Base-by-base conservation (phyloP, 2,329 filamentous ascomycete genomes). In the Allantophomopsis lycopodina region DNA sequence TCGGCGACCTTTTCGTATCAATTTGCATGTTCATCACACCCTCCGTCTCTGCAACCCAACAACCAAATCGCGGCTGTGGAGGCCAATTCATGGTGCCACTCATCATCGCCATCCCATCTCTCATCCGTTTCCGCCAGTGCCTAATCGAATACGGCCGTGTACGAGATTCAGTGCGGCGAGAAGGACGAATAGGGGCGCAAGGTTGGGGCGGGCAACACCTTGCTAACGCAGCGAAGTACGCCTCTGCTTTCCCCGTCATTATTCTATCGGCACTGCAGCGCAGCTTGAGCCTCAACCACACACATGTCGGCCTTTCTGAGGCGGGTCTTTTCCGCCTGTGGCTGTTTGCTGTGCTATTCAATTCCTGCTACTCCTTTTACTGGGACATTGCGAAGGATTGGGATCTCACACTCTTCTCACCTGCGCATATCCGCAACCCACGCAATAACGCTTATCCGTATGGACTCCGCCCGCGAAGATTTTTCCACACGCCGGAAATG, bases 331-430 rank as follows among this genome's bases (percentile, higher is more conserved):
- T 74, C 56, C 65, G 64, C 32, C 63, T 65, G 36, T 91, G 85
- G 79, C 64, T 93, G 21, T 60, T 71, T 30, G 81, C 81, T 34
- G 82, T 85, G 21, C 64, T 86, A 28, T 55, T 91, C 51, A 95
- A 98, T 59, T 93, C 85, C 12, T 66, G 83, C 35, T 98, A 94
- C 62, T 87, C 83, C n/a, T 96, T 96, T 65, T 98, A 91, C 68
- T 98, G 91, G 91, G 91, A 98, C 53, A 78, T 96, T 21, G 72
- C 85, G 40, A 91, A 88, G 63, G 91, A 98, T 66, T 98, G 91
- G 91, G 91, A 96, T 55, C 68, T 98, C 45, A 84, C 82, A 0
- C 69, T 96, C 12, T 83, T 96, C 54, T 68, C 71, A 10, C 69
- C 70, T 2, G 74, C 81, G 18, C 73, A 88, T 50, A 28, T 28